phyloP scores from a whole-genome alignment of 768 basidiomycete genomes.

The Phylloporus sp. region DNA sequence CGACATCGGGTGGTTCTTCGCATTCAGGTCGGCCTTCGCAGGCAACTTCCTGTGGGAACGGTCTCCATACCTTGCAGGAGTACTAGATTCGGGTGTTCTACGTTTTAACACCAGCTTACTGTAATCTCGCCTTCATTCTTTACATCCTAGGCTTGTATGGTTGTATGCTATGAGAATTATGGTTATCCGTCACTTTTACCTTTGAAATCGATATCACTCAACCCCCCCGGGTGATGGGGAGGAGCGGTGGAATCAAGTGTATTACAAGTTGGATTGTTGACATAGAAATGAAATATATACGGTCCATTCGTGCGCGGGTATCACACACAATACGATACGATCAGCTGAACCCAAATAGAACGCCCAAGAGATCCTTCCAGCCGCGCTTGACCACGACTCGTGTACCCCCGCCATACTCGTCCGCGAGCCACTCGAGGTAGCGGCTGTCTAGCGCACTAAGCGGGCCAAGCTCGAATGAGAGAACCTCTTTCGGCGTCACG shows the following conservation, averaged over 20 bases:
- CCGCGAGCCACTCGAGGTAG: constrained; percentile 75
- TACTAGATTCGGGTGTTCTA: too few relatives aligned
- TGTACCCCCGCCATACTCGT: constrained; percentile 54
- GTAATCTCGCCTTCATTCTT: too few relatives aligned
- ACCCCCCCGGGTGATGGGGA: too few relatives aligned
- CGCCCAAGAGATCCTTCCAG: constrained; percentile 45
- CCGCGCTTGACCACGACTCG: constrained; percentile 39
- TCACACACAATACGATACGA: not conserved
- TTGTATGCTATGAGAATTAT: too few relatives aligned
- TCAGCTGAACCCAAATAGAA: constrained; percentile 42
- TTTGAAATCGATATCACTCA: too few relatives aligned
- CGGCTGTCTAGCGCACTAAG: constrained; percentile 66
- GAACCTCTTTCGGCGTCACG: constrained; percentile 59
- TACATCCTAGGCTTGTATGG: too few relatives aligned
- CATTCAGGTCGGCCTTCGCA: not conserved
- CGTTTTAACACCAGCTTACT: too few relatives aligned
- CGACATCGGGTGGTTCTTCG: not conserved
- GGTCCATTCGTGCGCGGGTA: not conserved
- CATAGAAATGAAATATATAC: not conserved
- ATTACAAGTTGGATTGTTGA: not conserved
- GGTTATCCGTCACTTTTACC: too few relatives aligned
- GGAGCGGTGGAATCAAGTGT: too few relatives aligned
- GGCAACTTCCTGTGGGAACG: not conserved
- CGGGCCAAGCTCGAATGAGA: constrained; percentile 69
- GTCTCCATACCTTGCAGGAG: constrained; percentile 1